These are phyloP conservation scores for Paraphysoderma sedebokerense DNA, from an alignment of 371 early-diverging fungal species.

Conservation along the genomic window DNA sequence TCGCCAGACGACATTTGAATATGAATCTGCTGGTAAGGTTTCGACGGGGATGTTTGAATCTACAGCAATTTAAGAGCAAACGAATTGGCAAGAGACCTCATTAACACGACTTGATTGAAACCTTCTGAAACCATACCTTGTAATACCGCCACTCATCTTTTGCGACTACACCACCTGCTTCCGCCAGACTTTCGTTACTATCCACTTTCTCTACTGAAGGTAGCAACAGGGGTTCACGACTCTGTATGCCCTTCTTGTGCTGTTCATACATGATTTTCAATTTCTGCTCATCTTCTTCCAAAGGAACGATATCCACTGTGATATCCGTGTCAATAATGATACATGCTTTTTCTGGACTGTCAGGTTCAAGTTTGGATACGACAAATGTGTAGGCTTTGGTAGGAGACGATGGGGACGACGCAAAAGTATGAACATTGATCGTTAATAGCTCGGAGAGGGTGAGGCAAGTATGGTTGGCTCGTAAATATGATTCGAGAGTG, in stretches of 20 bases:
- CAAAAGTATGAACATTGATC: not conserved
- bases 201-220: not conserved
- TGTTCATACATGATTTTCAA: not conserved
- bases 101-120: not conserved
- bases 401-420: not conserved
- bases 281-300: not conserved
- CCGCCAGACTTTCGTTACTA: not conserved
- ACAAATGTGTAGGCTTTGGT: not conserved
- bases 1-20: no score
- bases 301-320: not conserved
- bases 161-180: not conserved
- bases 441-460: not conserved
- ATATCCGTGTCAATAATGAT: not conserved
- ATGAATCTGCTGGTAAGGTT: no score
- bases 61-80: no score
- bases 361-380: not conserved
- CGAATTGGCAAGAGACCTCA: not conserved
- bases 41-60: no score
- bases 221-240: not conserved
- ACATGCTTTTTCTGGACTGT: not conserved
- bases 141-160: not conserved
- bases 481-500: not conserved
- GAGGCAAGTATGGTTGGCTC: not conserved
- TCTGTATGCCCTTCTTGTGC: no score
- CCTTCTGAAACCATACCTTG: not conserved